Conservation (phyloP, 139 green algal genomes). For the Chlamydomonas sp. region DNA sequence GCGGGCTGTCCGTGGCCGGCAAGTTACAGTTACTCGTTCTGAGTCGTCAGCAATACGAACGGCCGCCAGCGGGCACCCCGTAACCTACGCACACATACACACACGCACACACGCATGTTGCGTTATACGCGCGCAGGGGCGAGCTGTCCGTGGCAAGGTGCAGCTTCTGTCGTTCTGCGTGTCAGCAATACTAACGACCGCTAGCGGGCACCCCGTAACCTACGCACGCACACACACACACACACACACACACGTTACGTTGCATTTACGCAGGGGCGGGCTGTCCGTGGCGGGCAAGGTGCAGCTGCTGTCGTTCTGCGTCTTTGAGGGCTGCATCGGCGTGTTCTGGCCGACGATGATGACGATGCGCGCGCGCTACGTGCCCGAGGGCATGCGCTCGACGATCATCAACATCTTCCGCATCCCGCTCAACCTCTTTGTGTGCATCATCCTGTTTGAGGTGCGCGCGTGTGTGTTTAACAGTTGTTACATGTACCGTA, state of each 20-base stretch:
- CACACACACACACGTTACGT: not conserved
- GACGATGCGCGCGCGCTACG: slow-evolving; percentile 74
- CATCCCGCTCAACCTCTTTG: slow-evolving; percentile 92
- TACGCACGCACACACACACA: not conserved
- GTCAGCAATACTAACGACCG: too few species aligned
- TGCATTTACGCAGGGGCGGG: too few species aligned
- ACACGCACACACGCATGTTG: too few species aligned
- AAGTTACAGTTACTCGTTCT: not conserved
- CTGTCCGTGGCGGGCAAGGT: slow-evolving; percentile 65
- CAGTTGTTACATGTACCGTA: not conserved
- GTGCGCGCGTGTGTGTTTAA: slow-evolving; percentile 38
- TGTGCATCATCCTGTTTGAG: slow-evolving; percentile 93
- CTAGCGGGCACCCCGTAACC: not conserved
- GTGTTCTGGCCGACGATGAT: slow-evolving; percentile 97
- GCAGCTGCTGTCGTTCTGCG: slow-evolving; percentile 80
- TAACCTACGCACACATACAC: too few species aligned
- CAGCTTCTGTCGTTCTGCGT: not conserved
- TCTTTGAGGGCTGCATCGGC: slow-evolving; percentile 80
- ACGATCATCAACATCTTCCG: slow-evolving; percentile 99
- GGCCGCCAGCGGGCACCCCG: too few species aligned
- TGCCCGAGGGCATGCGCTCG: slow-evolving; percentile 83
- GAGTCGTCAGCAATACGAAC: too few species aligned
- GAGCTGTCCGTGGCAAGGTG: too few species aligned
- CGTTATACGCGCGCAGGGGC: too few species aligned
- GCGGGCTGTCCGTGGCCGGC: too few species aligned